These are phyloP conservation scores for Gracilaria caudata DNA, from an alignment of 23 red algal genomes.

Conservation along the genomic window DNA sequence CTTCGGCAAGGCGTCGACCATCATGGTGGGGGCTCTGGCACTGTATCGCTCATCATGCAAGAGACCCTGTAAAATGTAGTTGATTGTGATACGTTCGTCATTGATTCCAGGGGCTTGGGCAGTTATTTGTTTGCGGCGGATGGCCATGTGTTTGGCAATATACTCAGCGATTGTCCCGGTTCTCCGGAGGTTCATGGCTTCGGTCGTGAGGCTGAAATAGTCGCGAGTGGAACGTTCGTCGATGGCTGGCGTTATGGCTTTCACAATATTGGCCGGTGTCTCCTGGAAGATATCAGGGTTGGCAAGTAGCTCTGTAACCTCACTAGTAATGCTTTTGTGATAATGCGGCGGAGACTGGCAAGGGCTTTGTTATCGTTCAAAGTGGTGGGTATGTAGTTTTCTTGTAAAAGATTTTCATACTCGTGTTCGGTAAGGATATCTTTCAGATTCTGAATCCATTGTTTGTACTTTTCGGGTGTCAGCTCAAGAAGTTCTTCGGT, in stretches of 20 bases:
- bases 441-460: slow-evolving; percentile 23
- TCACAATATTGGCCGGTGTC: too few relatives aligned
- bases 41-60: too few relatives aligned
- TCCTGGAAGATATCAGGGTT: too few relatives aligned
- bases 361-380: not conserved
- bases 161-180: not conserved
- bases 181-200: not conserved
- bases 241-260: not conserved
- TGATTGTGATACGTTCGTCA: too few relatives aligned
- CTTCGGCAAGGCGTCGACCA: too few relatives aligned
- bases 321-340: not conserved
- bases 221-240: not conserved
- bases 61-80: too few relatives aligned
- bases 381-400: not conserved
- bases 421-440: slow-evolving; percentile 32
- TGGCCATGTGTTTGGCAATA: not conserved
- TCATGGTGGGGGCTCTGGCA: too few relatives aligned
- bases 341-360: not conserved
- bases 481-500: slow-evolving; percentile 15
- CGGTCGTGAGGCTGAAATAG: not conserved
- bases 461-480: not conserved
- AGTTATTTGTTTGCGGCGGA: too few relatives aligned
- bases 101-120: too few relatives aligned
- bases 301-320: too few relatives aligned
- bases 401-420: not conserved